phyloP scores from a whole-genome alignment of 495 filamentous ascomycete genomes.

The Lophiotrema nucula region DNA sequence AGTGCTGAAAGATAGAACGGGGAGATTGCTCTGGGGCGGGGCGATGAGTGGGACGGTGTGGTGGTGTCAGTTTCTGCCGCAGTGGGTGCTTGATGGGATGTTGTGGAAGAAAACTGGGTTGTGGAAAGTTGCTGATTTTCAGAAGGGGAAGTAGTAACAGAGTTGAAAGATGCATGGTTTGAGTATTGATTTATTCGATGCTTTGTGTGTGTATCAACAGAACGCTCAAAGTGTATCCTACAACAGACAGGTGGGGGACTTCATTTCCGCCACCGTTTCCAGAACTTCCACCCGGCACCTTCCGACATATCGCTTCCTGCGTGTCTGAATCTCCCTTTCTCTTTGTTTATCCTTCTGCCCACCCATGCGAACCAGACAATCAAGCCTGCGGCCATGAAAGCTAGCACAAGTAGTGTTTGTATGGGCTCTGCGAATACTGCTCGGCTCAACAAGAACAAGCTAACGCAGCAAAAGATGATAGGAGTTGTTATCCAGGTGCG shows the following conservation, averaged over 20 bases:
- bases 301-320: conserved; percentile 31
- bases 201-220: no score
- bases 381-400: conserved; percentile 77
- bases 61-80: not conserved
- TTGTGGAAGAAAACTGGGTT: not conserved
- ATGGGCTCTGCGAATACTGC: conserved; percentile 86
- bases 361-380: conserved; percentile 89
- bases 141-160: no score
- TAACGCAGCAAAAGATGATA: conserved; percentile 97
- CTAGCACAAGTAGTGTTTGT: conserved; percentile 81
- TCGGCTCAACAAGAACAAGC: conserved; percentile 82
- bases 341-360: conserved; percentile 50
- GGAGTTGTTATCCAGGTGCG: conserved; percentile 94
- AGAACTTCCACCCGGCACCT: conserved; percentile 58
- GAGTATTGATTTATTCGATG: no score
- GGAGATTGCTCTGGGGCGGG: not conserved
- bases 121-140: no score
- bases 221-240: no score
- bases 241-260: no score
- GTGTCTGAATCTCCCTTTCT: conserved; percentile 42
- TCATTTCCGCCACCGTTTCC: conserved; percentile 48
- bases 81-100: not conserved
- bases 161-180: no score
- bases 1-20: not conserved
- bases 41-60: not conserved